These are phyloP conservation scores for Citrus maxima DNA, from an alignment of 345 rosid genomes.

Conservation along the genomic window DNA sequence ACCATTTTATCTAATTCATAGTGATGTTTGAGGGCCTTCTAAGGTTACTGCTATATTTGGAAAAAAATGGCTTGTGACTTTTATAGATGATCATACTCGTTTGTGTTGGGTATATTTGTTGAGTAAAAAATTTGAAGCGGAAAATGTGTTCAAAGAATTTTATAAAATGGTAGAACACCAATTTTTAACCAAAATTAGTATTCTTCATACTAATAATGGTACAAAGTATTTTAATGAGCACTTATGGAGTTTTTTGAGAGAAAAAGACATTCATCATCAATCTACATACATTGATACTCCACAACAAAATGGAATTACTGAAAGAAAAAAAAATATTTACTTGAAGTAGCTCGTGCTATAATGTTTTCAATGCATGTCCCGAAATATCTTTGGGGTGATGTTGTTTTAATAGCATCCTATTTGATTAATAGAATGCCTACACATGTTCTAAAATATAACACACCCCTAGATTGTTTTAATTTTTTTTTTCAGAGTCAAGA, in stretches of 20 bases:
- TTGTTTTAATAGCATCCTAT: no score
- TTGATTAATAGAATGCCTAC: no score
- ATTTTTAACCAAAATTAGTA: neutral
- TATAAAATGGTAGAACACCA: neutral
- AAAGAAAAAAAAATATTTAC: neutral
- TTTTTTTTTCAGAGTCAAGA: neutral
- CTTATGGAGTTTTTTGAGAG: neutral
- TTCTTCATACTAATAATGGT: neutral
- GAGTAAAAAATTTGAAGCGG: neutral
- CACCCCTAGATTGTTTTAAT: neutral
- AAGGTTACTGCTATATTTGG: no score
- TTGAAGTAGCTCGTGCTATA: neutral
- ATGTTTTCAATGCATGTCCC: neutral
- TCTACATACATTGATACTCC: neutral
- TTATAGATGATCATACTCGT: neutral
- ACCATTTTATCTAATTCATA: neutral
- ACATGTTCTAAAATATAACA: no score
- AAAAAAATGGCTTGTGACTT: neutral
- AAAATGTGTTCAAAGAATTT: neutral
- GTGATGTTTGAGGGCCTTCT: neutral
- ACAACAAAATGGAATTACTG: neutral
- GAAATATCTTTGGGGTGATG: neutral
- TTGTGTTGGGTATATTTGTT: neutral
- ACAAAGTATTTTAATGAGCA: no score
- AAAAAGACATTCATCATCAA: neutral